Conservation (phyloP, 805 yeast species). For the Pichia scutulata region DNA sequence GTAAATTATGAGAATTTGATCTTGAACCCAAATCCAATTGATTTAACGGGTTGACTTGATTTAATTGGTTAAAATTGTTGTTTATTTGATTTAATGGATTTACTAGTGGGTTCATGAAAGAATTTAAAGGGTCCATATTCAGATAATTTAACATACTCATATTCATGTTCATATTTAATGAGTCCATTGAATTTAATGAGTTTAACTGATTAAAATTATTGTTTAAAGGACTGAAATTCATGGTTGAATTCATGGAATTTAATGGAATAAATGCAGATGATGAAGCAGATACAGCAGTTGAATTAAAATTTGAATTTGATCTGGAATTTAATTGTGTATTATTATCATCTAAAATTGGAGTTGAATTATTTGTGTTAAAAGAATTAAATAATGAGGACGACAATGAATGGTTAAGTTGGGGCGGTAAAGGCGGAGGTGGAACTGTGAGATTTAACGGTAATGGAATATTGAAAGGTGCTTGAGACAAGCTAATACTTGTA, state of each 20-base stretch:
- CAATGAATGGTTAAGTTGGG: constrained; percentile 5
- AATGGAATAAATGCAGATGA: neutral
- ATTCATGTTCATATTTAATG: neutral
- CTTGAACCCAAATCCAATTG: neutral
- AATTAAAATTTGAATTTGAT: constrained; percentile 5
- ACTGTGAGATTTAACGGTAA: neutral
- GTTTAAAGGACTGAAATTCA: neutral
- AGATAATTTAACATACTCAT: neutral
- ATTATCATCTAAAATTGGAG: constrained; percentile 3
- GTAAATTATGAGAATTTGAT: neutral
- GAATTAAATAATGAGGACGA: constrained; percentile 6
- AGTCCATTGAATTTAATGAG: neutral
- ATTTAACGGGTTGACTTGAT: neutral
- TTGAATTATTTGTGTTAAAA: constrained; percentile 12
- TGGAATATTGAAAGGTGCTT: constrained; percentile 4
- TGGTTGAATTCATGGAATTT: neutral
- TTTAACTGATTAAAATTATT: neutral
- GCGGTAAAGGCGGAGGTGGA: neutral
- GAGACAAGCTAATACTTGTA: neutral
- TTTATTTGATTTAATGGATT: neutral
- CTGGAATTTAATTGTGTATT: constrained; percentile 5
- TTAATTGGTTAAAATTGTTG: neutral
- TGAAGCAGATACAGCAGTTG: neutral
- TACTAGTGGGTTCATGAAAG: neutral
- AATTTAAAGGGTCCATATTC: neutral